Base-by-base conservation (phyloP, 192 early-diverging fungal genomes). In the Coemansia interrupta region DNA sequence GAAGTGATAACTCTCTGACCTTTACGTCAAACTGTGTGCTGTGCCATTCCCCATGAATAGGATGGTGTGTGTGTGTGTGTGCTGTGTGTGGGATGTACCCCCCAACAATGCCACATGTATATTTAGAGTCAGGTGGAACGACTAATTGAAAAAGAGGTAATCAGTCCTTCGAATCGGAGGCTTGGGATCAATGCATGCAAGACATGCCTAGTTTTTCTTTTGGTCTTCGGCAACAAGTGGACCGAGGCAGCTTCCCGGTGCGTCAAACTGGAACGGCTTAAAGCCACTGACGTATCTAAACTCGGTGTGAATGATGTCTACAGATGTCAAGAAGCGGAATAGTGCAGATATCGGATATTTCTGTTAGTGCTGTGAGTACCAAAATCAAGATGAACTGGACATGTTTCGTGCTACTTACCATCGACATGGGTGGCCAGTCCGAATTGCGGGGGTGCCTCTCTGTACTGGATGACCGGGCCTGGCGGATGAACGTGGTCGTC, bases 171-270 rank as follows among this genome's bases (percentile, higher is more conserved):
- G 5, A 36, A 36, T 36, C 54, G 26, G 54, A 26, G 1, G 47
- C 47, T 49, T 49, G 47, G 22, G 12, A 24, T 11, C 13, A n/a
- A 11, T 11, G 40, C 15, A 14, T 46, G n/a, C 8, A 8, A 2
- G 10, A 5, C 10, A 6, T 7, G 32, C 32, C 6, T 55, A 55
- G 20, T 55, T 41, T 40, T 40, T 42, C 41, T 36, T 46, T 39
- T 29, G 29, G 19, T 53, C 49, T 4, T 57, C 43, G 28, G 55
- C 26, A 32, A 45, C 44, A 10, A 78, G 61, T 1, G 74, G 65
- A 23, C 54, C 74, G n/a, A 79, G 76, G 49, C 76, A 79, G 71
- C 76, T 79, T 24, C 76, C 76, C 0, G 76, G 76, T 18, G 76
- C 58, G 39, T 79, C 54, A 48, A 72, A 70, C 71, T 79, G 76